Evolutionary conservation across 2,329 filamentous ascomycete species (phyloP), one percentile per base, ranked within the genome.

Genomic region (Alternaria incomplexa): DNA sequence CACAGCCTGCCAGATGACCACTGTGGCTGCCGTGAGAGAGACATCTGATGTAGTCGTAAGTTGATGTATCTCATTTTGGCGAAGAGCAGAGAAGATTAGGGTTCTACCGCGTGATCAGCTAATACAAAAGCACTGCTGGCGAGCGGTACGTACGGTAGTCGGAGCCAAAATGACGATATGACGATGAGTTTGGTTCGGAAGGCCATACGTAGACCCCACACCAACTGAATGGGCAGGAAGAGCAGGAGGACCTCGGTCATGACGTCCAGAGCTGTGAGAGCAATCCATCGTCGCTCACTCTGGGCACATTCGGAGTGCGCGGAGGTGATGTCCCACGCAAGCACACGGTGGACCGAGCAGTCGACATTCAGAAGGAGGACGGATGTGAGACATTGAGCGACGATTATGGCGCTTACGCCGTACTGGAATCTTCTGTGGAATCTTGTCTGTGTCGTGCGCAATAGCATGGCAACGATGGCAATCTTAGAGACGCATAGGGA

Each of bases 161-260:
- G 63, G 17, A 68, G 60, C 57, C 64, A 64, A 30, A 73, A 73
- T 13, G 70, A 68, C 23, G 54, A 45, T 6, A 66, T 58, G 13
- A 73, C 68, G 22, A 64, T 48, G n/a, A 68, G 8, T 48, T 72
- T 73, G 15, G 55, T 65, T 13, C 30, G 58, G 6, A 32, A 4
- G 7, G 60, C 25, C 65, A 72, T 72, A 23, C 66, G 63, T 5
- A 73, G 54, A 8, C 48, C 36, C 61, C 63, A 67, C 6, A 72
- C 63, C 13, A 73, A 26, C 30, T 66, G 65, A 5, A 66, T 22
- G 11, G 70, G 71, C 9, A 72, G 45, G 5, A 58, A 23, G 2
- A 72, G 48, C 6, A 72, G 54, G 15, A 47, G 23, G 10, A 22
- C 13, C 22, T 47, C 45, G 11, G 45, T 47, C 23, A 47, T 2